Base-by-base conservation (phyloP, 1,139 yeast species). In the Taiozyma sp. region DNA sequence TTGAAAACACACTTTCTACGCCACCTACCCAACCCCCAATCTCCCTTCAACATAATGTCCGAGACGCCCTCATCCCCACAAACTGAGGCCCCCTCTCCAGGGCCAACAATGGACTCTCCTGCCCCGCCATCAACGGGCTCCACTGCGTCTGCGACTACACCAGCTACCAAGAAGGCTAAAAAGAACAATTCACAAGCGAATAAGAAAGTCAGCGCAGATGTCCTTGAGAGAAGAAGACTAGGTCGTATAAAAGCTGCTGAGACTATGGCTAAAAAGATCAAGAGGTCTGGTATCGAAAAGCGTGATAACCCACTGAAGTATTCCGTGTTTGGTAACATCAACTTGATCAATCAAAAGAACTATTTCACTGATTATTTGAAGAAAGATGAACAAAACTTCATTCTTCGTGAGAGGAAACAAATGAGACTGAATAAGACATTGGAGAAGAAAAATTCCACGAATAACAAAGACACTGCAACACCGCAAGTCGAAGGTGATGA, bases 341-440 rank as follows among this genome's bases (percentile, higher is more conserved):
- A 83, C 29, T 76, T 90, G 49, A 86, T 93, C 69, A 95, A 93
- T 67, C 99, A 93, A 64, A 93, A 93, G 68, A 95, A 93, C 72
- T 91, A 89, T 71, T 91, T 83, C 63, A 88, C 97, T 0, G 97
- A 91, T 62, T 93, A 93, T 67, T 74, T 93, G 64, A 88, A 90
- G 65, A 85, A 84, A 58, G 99, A 95, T 67, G 97, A 91, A 56
- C 95, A 86, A 63, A 74, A 81, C 21, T 73, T 78, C 53, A 78
- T 81, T 50, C 67, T 81, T 44, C 70, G 88, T 50, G 82, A 80
- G 57, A 74, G 85, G 72, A 74, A 81, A 56, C 79, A 61, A 60
- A 67, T 55, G 60, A 71, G 57, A 71, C 61, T 58, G 70, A 57
- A 68, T 72, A 61, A 70, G 65, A 54, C 63, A 73, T 65, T 62